Base-by-base conservation (phyloP, 495 filamentous ascomycete species). In the Penicillium arizonense region DNA sequence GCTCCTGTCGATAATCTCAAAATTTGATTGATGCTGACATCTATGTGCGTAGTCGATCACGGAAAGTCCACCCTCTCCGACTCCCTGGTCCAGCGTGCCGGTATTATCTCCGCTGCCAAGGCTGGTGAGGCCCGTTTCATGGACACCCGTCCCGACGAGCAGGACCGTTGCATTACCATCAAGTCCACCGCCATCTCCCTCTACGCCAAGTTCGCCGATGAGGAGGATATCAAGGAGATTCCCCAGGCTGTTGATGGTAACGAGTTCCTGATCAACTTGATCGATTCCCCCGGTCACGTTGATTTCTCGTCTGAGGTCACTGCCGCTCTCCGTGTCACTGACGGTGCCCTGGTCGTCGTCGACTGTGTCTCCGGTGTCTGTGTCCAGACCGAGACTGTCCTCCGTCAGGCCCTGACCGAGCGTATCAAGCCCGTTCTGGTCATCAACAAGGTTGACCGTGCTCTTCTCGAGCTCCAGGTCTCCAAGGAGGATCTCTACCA, bases 271-370 rank as follows among this genome's bases (percentile, higher is more conserved):
- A 93, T 99, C 84, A 99, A 99, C 85, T 81, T 99, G 83, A 99
- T 99, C 78, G 94, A 99, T 75, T 99, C 94, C 26, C 94, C 94
- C 56, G 94, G 94, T 81, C 94, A 99, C 91, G 94, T 99, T 75
- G 94, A 99, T 80, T 99, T 99, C 87, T 99, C 94, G 20, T 99
- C 94, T 58, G 94, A 99, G 76, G 94, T 99, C 71, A 99, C 94
- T 68, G 94, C 94, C 72, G 94, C 94, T 69, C 92, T 99, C 65
- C 94, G 94, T 89, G 94, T 99, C 78, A 99, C 94, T 63, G 94
- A 99, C 69, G 94, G 94, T 87, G 94, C 94, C 59, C 87, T 99
- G 56, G 94, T 99, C 71, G 94, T 99, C 71, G 94, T 99, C 81
- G 94, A 99, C 79, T 97, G 93, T 77, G 87, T 99, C 65, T 94